Percentiles rank a stretch among this genome's conserved stretches.
These are phyloP conservation scores for Aspergillus pseudoviridinutans DNA, from an alignment of 2,329 filamentous ascomycete genomes.

Conservation along the genomic window DNA sequence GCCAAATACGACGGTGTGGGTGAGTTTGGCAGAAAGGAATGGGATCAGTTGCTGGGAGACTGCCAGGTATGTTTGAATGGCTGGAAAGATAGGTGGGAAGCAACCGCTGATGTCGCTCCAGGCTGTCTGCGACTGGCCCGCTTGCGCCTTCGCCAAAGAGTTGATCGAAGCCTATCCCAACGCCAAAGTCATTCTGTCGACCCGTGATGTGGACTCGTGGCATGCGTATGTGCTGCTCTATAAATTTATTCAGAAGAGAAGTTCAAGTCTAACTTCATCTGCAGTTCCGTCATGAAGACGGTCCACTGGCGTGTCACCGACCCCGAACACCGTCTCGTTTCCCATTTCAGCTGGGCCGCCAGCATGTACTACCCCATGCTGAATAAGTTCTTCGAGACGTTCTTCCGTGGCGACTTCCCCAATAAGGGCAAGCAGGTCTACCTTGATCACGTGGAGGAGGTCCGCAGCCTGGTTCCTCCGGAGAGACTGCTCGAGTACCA, in stretches of 20 bases:
- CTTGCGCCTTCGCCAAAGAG: constrained; percentile 64
- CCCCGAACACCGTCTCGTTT: constrained; percentile 54
- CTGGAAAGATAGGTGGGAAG: background rate
- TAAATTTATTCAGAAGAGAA: background rate
- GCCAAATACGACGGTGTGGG: constrained; percentile 61
- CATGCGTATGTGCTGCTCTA: constrained; percentile 37
- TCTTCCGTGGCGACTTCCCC: constrained; percentile 65
- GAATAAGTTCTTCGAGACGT: constrained; percentile 64
- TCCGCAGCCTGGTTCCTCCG: constrained; percentile 46
- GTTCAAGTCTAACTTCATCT: background rate
- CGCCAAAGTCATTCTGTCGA: constrained; percentile 67
- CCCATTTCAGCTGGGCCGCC: constrained; percentile 60
- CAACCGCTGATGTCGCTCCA: constrained; percentile 18
- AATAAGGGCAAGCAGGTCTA: constrained; percentile 62
- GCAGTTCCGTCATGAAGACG: constrained; percentile 59
- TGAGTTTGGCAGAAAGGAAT: constrained; percentile 62
- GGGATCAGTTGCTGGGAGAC: constrained; percentile 64
- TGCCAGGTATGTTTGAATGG: constrained; percentile 41
- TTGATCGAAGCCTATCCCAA: constrained; percentile 69
- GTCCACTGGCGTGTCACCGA: constrained; percentile 65
- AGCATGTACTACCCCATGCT: constrained; percentile 68
- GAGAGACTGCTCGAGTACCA: constrained; percentile 53
- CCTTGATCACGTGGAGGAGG: constrained; percentile 52
- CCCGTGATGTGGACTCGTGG: constrained; percentile 64
- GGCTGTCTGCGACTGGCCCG: constrained; percentile 67